Conservation (phyloP, 2,329 filamentous ascomycete species). For the Pyricularia grisea region DNA sequence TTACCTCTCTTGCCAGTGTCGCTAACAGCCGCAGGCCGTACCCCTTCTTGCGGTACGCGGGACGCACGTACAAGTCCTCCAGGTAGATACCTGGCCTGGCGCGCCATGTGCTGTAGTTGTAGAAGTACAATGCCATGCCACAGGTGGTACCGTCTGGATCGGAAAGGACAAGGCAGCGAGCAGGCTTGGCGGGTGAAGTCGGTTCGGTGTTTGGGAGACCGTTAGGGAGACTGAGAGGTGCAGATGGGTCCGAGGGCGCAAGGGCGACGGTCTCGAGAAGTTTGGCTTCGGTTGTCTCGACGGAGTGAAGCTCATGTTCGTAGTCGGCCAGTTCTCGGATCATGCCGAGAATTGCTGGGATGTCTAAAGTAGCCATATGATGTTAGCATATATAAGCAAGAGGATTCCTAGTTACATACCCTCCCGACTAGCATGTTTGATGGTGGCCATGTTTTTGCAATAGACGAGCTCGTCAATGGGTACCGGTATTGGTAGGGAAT, state of each 20-base stretch:
- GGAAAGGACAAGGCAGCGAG: conserved; percentile 65
- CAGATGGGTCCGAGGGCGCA: conserved; percentile 34
- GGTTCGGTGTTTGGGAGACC: conserved; percentile 39
- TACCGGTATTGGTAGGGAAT: neutral
- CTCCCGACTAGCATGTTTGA: conserved; percentile 1
- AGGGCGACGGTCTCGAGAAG: conserved; percentile 74
- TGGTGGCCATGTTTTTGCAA: conserved; percentile 1
- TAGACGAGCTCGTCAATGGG: neutral
- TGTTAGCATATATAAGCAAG: conserved; percentile 4
- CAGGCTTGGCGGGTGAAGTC: conserved; percentile 49
- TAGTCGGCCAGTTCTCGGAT: conserved; percentile 83
- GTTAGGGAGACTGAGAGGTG: neutral
- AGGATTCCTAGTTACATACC: neutral
- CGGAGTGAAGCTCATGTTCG: conserved; percentile 65
- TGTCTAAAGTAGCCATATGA: conserved; percentile 44
- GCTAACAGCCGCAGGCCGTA: conserved; percentile 71
- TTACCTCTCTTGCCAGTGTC: conserved; percentile 69
- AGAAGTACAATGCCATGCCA: conserved; percentile 86
- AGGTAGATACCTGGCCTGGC: conserved; percentile 83
- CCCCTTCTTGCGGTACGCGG: conserved; percentile 60
- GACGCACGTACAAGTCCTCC: conserved; percentile 82
- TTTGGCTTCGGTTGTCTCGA: conserved; percentile 68
- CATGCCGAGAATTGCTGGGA: conserved; percentile 68
- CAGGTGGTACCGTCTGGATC: conserved; percentile 38
- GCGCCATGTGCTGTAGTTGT: conserved; percentile 93